Percentiles rank a stretch among this genome's conserved stretches.
Conservation (phyloP, 768 basidiomycete species). For the Lepiota venenata region DNA sequence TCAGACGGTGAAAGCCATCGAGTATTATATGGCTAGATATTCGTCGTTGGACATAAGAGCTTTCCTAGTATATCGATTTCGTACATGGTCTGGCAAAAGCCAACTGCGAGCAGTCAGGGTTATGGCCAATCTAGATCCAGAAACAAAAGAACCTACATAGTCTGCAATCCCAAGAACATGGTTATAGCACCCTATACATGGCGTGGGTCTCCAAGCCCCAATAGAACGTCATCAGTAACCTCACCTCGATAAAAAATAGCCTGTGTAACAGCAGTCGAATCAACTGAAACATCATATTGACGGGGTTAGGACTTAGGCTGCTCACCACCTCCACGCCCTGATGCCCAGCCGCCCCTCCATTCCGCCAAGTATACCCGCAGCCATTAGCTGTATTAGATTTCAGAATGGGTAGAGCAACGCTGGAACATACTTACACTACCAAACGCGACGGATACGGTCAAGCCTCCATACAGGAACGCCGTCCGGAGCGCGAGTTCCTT, state of each 20-base stretch:
- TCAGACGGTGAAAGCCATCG: slow-evolving; percentile 51
- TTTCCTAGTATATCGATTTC: slow-evolving; percentile 15
- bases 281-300: not conserved
- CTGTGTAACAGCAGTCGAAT: slow-evolving; percentile 23
- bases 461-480: slow-evolving; percentile 55
- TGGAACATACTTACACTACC: slow-evolving; percentile 44
- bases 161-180: slow-evolving; percentile 50
- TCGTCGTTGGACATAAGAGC: not conserved
- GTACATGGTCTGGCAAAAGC: slow-evolving; percentile 56
- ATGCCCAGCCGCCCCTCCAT: slow-evolving; percentile 71
- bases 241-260: slow-evolving; percentile 70
- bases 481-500: slow-evolving; percentile 67
- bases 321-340: slow-evolving; percentile 66
- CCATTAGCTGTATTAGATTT: slow-evolving; percentile 46
- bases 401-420: not conserved
- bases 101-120: slow-evolving; percentile 32
- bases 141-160: slow-evolving; percentile 37
- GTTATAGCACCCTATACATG: slow-evolving; percentile 55
- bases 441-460: slow-evolving; percentile 65
- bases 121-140: not conserved
- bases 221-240: not conserved
- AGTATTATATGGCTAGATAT: slow-evolving; percentile 54
- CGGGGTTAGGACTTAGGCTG: slow-evolving; percentile 8
- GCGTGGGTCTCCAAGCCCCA: not conserved
- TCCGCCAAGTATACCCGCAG: slow-evolving; percentile 66